A percentile compares a stretch with the other conserved stretches of the same genome.
Conservation (phyloP, 257 asterid species). For the Salvia hispanica region DNA sequence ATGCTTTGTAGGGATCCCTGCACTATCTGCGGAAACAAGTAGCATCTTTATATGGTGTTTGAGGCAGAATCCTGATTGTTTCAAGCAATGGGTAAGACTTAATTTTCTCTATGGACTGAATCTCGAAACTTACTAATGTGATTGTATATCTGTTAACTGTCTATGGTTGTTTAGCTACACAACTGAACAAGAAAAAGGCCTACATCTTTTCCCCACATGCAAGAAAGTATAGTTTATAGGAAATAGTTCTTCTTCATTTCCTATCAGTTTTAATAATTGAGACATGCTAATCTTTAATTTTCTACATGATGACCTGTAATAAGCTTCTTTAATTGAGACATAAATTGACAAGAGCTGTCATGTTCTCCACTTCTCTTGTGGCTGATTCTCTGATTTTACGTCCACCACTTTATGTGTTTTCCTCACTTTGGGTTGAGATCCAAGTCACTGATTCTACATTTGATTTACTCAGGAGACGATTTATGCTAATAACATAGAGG, state of each 20-base stretch:
- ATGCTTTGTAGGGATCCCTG: conserved; percentile 58
- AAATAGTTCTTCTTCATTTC: too few relatives aligned
- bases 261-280: too few relatives aligned
- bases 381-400: background rate
- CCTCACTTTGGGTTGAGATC: background rate
- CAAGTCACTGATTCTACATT: conserved; percentile 4
- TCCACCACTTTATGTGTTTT: background rate
- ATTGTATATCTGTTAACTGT: too few relatives aligned
- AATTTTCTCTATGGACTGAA: background rate
- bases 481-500: conserved; percentile 66
- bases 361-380: too few relatives aligned
- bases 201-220: too few relatives aligned
- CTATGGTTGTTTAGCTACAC: too few relatives aligned
- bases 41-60: conserved; percentile 75
- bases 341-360: too few relatives aligned
- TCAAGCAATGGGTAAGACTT: conserved; percentile 78
- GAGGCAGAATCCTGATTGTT: conserved; percentile 74
- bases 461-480: conserved; percentile 56
- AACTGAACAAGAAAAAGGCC: too few relatives aligned
- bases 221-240: too few relatives aligned
- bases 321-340: too few relatives aligned
- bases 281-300: too few relatives aligned
- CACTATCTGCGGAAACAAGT: conserved; percentile 66
- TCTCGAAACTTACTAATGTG: conserved; percentile 7
- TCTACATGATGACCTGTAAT: too few relatives aligned